Base-by-base conservation (phyloP, 352 stramenopile species). In the Saprolegnia parasitica region DNA sequence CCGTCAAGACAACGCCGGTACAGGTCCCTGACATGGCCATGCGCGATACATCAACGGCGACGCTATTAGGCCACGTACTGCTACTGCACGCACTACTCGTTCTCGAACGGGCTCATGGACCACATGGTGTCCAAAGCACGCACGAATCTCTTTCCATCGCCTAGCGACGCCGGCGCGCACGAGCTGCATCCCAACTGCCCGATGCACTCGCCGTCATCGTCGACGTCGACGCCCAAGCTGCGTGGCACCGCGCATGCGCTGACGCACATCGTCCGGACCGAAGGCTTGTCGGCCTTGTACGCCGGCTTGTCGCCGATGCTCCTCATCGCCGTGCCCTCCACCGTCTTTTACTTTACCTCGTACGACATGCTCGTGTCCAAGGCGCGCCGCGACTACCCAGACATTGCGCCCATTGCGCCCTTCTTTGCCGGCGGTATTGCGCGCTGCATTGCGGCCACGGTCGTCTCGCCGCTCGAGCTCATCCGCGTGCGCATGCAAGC, bases 301-400 rank as follows among this genome's bases (percentile, higher is more conserved):
- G 77, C 86, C 9, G 93, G 93, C 3, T 72, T 98, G 10, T 72
- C 78, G 10, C 92, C 95, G 8, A 98, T 91, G 8, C 70, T 98
- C 20, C 66, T 97, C 32, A 97, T 97, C 72, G 89, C 89, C 0
- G 80, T 98, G 15, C 94, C 96, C 0, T 97, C 93, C 46, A 98
- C 93, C 0, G 90, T 95, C 8, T 73, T 98, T 39, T 98, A 98
- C 73, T 98, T 98, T 72, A 90, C 90, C 5, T 86, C 83, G 1
- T 98, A 98, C 70, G 96, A 98, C 62, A 67, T 87, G 58, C 67
- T 96, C 11, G 68, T 84, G 18, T 68, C 74, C 18, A 56, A 67
- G 26, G 67, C 81, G 13, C 81, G 78, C 58, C 64, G 67, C 10
- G 15, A 71, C 6, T 81, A 81, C 56, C 83, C 82, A 3, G 64